Evolutionary conservation across 2,329 filamentous ascomycete genomes (phyloP).

Genomic region (Fusarium oligoseptatum): DNA sequence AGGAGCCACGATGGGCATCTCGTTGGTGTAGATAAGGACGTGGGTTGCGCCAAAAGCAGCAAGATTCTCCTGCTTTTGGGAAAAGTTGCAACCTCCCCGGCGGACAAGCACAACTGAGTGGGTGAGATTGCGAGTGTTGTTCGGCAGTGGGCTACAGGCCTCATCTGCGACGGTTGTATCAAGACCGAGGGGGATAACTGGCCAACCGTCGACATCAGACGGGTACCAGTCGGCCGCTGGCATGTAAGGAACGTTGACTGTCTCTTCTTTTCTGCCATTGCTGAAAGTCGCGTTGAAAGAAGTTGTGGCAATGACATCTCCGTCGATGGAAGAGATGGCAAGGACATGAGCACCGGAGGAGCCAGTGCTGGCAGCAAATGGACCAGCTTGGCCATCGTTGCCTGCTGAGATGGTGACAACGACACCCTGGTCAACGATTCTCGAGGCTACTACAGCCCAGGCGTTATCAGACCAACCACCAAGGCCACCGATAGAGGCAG

Average conservation of each 20-base stretch:
- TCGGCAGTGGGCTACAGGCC: background rate
- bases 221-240: background rate
- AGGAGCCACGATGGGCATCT: background rate
- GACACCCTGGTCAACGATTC: constrained; percentile 57
- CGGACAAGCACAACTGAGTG: background rate
- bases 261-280: constrained; percentile 47
- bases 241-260: constrained; percentile 12
- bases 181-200: background rate
- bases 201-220: background rate
- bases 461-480: constrained; percentile 47
- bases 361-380: constrained; percentile 57
- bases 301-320: constrained; percentile 27
- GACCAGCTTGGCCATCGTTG: constrained; percentile 57
- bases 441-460: constrained; percentile 50
- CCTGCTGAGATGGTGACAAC: constrained; percentile 60
- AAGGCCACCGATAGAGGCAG: constrained; percentile 46
- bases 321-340: constrained; percentile 59
- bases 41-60: background rate
- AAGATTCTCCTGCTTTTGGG: background rate
- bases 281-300: constrained; percentile 48
- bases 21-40: background rate
- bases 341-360: constrained; percentile 58
- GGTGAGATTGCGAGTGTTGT: background rate
- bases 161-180: background rate
- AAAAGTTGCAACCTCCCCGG: background rate